phyloP scores from a whole-genome alignment of 1,284 basidiomycete genomes.

The Microbotryomycetes sp. region DNA sequence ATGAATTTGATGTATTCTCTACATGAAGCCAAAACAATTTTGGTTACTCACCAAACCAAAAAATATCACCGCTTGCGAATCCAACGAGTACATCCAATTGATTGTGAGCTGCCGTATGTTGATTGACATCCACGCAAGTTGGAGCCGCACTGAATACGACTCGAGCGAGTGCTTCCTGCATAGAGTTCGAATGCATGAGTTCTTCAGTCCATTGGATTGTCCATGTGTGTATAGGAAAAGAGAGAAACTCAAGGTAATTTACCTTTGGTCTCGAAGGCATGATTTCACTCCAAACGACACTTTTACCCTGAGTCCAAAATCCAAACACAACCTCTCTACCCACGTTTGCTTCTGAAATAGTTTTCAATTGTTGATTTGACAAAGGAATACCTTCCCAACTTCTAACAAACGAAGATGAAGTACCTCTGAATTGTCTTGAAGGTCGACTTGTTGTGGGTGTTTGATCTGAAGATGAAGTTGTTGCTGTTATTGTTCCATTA shows the following conservation, averaged over 20 bases:
- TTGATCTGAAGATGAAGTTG: neutral
- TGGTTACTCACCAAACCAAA: slow-evolving; percentile 69
- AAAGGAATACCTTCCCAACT: slow-evolving; percentile 31
- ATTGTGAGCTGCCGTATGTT: slow-evolving; percentile 65
- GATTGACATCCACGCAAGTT: slow-evolving; percentile 82
- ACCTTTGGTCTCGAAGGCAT: slow-evolving; percentile 22
- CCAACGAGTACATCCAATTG: slow-evolving; percentile 86
- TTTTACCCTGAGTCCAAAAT: slow-evolving; percentile 21
- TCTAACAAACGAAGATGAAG: slow-evolving; percentile 24
- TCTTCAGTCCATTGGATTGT: too few species aligned
- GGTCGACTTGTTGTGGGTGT: slow-evolving; percentile 11
- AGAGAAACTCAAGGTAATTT: too few species aligned
- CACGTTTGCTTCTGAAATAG: slow-evolving; percentile 18
- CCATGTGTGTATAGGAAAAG: too few species aligned
- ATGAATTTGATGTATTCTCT: neutral
- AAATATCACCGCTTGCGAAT: slow-evolving; percentile 82
- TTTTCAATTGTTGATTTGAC: slow-evolving; percentile 11
- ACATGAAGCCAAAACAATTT: neutral
- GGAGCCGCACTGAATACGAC: slow-evolving; percentile 79
- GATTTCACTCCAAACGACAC: slow-evolving; percentile 22
- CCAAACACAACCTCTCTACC: slow-evolving; percentile 25
- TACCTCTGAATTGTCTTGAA: slow-evolving; percentile 18
- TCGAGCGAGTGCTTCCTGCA: slow-evolving; percentile 73
- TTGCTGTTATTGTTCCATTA: neutral
- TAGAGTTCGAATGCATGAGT: too few species aligned